These are phyloP conservation scores for Eucommia ulmoides DNA, from an alignment of 257 asterid genomes.

Conservation along the genomic window DNA sequence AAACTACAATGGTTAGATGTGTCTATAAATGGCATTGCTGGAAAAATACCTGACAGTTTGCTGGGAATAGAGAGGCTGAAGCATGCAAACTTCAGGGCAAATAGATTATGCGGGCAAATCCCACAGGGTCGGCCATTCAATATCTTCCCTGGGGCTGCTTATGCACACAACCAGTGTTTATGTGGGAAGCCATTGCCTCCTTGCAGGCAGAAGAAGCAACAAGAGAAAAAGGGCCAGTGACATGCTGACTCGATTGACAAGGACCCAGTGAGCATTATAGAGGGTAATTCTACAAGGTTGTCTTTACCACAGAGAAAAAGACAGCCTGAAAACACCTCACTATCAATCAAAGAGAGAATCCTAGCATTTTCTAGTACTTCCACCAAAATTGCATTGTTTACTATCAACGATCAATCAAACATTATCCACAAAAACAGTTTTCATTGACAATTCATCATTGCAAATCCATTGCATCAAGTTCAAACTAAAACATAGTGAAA, in stretches of 20 bases:
- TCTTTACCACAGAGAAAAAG: too few relatives aligned
- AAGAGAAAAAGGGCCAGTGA: slow-evolving; percentile 42
- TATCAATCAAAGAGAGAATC: too few relatives aligned
- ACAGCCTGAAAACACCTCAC: too few relatives aligned
- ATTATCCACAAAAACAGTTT: too few relatives aligned
- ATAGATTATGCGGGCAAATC: slow-evolving; percentile 70
- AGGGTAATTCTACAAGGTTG: too few relatives aligned
- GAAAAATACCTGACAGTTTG: slow-evolving; percentile 59
- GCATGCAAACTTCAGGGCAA: slow-evolving; percentile 72
- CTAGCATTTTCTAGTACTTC: too few relatives aligned
- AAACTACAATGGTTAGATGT: slow-evolving; percentile 74
- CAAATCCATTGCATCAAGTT: too few relatives aligned
- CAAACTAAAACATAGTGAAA: too few relatives aligned
- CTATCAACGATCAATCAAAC: too few relatives aligned
- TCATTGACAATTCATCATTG: too few relatives aligned
- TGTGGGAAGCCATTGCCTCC: slow-evolving; percentile 78
- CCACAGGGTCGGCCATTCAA: slow-evolving; percentile 78
- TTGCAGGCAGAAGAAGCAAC: slow-evolving; percentile 36
- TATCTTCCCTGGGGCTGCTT: slow-evolving; percentile 52
- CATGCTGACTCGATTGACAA: slow-evolving; percentile 40
- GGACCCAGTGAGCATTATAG: slow-evolving; percentile 19
- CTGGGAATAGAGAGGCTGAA: slow-evolving; percentile 36
- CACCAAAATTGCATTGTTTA: too few relatives aligned
- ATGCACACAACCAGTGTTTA: slow-evolving; percentile 69
- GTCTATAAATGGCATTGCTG: slow-evolving; percentile 44